These are phyloP conservation scores for Phycomyces nitens DNA, from an alignment of 192 early-diverging fungal species.

Conservation along the genomic window DNA sequence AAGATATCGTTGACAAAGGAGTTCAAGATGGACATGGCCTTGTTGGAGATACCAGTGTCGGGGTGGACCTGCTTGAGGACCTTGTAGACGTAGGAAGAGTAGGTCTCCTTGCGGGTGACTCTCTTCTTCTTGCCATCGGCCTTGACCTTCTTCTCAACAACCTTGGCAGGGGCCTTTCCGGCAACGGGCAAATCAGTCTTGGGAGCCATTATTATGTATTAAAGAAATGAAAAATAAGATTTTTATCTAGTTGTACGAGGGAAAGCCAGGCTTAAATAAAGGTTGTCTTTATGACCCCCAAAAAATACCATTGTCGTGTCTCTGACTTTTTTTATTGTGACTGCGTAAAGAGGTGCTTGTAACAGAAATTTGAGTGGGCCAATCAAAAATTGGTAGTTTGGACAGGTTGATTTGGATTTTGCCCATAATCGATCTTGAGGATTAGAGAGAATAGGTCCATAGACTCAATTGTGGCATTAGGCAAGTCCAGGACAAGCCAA, in stretches of 20 bases:
- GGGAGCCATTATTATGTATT: slow-evolving; percentile 28
- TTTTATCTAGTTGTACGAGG: not conserved
- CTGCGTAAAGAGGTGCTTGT: too few species aligned
- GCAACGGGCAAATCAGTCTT: slow-evolving; percentile 61
- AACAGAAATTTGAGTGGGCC: too few species aligned
- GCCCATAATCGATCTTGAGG: too few species aligned
- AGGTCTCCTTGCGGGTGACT: slow-evolving; percentile 80
- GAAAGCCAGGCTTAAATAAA: not conserved
- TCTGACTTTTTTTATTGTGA: not conserved
- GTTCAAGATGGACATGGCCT: slow-evolving; percentile 94
- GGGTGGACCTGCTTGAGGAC: slow-evolving; percentile 97
- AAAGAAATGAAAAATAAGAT: not conserved
- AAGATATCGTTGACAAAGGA: slow-evolving; percentile 88
- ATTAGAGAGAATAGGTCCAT: too few species aligned
- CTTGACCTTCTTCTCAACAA: slow-evolving; percentile 57
- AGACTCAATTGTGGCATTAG: too few species aligned
- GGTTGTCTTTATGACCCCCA: too few species aligned
- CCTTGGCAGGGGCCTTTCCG: slow-evolving; percentile 65
- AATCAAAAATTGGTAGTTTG: too few species aligned
- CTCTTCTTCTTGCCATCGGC: slow-evolving; percentile 67
- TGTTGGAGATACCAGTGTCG: slow-evolving; percentile 92
- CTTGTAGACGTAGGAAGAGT: slow-evolving; percentile 96
- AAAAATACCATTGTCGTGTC: too few species aligned
- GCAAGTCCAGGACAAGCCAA: too few species aligned
- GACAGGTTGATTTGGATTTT: too few species aligned